Evolutionary conservation across 441 rosid genomes (phyloP).

Genomic region (Rhodomyrtus psidioides): DNA sequence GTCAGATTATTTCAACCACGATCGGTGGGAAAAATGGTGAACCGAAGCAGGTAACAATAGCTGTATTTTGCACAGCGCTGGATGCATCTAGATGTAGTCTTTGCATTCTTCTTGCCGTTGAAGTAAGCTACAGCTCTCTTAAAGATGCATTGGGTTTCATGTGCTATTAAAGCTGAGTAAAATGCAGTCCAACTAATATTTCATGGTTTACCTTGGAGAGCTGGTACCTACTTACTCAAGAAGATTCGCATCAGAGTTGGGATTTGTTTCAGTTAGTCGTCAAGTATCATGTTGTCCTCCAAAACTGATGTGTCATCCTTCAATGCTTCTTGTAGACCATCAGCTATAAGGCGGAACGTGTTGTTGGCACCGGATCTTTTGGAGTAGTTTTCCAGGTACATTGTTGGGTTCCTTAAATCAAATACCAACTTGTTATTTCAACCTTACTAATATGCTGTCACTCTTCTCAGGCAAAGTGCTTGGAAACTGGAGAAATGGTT

Average conservation of each 20-base stretch:
- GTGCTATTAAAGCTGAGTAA: background rate
- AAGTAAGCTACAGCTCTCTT: background rate
- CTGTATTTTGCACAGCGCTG: background rate
- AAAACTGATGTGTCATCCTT: background rate
- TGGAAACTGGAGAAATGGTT: slow-evolving; percentile 12
- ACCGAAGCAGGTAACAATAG: slow-evolving; percentile 9
- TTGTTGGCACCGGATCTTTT: slow-evolving; percentile 12
- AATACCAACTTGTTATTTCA: background rate
- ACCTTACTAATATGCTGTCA: background rate
- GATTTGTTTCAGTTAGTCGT: background rate
- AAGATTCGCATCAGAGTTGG: background rate
- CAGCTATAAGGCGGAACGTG: slow-evolving; percentile 13
- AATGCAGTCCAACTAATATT: background rate
- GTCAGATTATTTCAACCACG: slow-evolving; percentile 10
- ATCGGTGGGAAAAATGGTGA: slow-evolving; percentile 14
- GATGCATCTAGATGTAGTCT: background rate
- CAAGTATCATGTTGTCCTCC: background rate
- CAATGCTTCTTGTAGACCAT: slow-evolving; percentile 8
- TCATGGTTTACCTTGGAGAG: background rate
- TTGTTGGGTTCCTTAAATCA: background rate
- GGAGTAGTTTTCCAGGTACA: slow-evolving; percentile 13
- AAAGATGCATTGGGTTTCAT: background rate
- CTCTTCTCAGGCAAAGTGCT: slow-evolving; percentile 10
- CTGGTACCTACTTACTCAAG: background rate
- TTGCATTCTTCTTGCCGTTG: background rate